These are phyloP conservation scores for Cocos nucifera DNA, from an alignment of 176 grass and related monocot genomes.

Conservation along the genomic window DNA sequence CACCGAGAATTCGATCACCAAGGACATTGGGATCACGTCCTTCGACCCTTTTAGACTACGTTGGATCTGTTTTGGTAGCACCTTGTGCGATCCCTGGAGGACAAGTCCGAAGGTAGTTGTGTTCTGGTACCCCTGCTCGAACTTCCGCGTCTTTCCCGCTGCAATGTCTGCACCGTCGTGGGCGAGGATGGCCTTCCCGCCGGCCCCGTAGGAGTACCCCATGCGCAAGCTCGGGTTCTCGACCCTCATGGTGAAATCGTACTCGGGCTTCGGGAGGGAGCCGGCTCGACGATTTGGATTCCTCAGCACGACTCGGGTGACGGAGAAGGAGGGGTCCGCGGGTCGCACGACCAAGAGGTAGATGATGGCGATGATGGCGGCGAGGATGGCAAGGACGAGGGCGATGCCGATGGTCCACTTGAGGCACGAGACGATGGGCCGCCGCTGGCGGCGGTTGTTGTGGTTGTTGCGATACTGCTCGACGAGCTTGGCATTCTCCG, in stretches of 20 bases:
- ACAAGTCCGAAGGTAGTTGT: constrained; percentile 31
- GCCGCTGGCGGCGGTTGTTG: not conserved
- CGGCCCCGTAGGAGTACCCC: constrained; percentile 38
- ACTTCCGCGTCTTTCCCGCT: constrained; percentile 20
- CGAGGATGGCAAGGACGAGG: constrained; percentile 6
- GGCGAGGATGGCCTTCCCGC: constrained; percentile 23
- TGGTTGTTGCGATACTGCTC: constrained; percentile 46
- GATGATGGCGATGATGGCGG: constrained; percentile 12
- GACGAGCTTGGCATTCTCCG: constrained; percentile 67
- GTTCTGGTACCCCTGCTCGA: constrained; percentile 42
- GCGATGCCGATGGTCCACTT: constrained; percentile 18
- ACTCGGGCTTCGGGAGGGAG: constrained; percentile 18
- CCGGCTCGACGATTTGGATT: constrained; percentile 1
- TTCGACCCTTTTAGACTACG: constrained; percentile 31
- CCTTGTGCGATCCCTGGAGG: constrained; percentile 13
- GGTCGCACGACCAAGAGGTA: constrained; percentile 32
- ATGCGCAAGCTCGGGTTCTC: constrained; percentile 52
- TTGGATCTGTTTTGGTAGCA: constrained; percentile 26
- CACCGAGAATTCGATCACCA: constrained; percentile 26
- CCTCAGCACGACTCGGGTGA: constrained; percentile 33
- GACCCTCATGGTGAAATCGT: constrained; percentile 41
- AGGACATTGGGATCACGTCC: constrained; percentile 21
- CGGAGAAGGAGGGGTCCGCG: constrained; percentile 36
- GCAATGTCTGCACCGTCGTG: constrained; percentile 18
- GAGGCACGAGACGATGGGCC: constrained; percentile 14